These are phyloP conservation scores for Echites panduratus DNA, from an alignment of 257 asterid genomes.

Conservation along the genomic window DNA sequence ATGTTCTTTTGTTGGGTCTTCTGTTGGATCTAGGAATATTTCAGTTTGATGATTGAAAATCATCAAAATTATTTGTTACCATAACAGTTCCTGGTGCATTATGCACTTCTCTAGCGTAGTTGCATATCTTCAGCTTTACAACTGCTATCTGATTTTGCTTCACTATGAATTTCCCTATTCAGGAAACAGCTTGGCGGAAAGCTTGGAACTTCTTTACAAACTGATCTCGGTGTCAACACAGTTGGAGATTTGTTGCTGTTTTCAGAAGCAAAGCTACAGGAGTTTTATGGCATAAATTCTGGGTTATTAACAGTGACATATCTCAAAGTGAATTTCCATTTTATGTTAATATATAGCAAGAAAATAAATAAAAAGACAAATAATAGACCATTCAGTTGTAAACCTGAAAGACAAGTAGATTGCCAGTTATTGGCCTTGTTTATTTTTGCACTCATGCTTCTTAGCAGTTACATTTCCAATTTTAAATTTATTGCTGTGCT, in stretches of 20 bases:
- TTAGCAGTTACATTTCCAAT: background rate
- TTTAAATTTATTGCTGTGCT: background rate
- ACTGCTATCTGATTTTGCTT: background rate
- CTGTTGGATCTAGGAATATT: background rate
- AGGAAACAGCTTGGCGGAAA: constrained; percentile 99
- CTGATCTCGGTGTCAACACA: constrained; percentile 66
- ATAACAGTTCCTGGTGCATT: background rate
- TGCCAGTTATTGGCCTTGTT: background rate
- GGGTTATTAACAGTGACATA: constrained; percentile 49
- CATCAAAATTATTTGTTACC: background rate
- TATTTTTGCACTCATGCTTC: background rate
- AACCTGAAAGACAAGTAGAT: background rate
- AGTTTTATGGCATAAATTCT: constrained; percentile 73
- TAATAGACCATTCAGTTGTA: background rate
- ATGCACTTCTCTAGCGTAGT: background rate
- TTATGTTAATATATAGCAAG: background rate
- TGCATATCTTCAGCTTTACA: constrained; percentile 15
- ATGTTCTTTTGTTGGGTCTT: background rate
- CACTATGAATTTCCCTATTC: constrained; percentile 14
- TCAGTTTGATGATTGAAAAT: background rate
- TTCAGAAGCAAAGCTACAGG: constrained; percentile 86
- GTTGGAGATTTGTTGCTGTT: constrained; percentile 87
- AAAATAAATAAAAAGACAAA: background rate
- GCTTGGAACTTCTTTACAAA: constrained; percentile 83
- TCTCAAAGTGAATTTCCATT: constrained; percentile 7